These are phyloP conservation scores for Cutaneotrichosporon cyanovorans DNA, from an alignment of 1,284 basidiomycete genomes.

Conservation along the genomic window DNA sequence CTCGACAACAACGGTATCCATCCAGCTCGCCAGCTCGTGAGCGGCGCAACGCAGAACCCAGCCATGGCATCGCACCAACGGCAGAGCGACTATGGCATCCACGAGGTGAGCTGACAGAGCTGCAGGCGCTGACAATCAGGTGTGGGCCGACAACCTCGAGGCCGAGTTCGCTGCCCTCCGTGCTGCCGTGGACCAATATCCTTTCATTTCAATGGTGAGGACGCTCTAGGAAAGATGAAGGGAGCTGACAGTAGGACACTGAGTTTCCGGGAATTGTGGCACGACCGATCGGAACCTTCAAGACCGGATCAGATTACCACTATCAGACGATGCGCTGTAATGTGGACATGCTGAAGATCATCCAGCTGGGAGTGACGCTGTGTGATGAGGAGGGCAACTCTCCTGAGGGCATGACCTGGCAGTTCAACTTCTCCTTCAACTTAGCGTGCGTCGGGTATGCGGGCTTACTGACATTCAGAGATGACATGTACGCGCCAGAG, in stretches of 20 bases:
- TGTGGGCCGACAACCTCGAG: constrained; percentile 92
- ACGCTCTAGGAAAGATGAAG: not conserved
- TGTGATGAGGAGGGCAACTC: constrained; percentile 88
- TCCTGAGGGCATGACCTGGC: constrained; percentile 91
- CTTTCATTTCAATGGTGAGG: constrained; percentile 88
- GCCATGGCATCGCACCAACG: constrained; percentile 7
- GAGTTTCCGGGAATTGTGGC: constrained; percentile 99
- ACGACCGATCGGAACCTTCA: constrained; percentile 90
- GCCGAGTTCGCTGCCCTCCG: constrained; percentile 82
- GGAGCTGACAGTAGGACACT: constrained; percentile 62
- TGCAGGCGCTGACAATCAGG: constrained; percentile 40
- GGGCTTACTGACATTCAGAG: constrained; percentile 49
- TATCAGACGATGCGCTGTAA: constrained; percentile 99
- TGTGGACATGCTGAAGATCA: constrained; percentile 95
- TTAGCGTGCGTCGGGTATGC: constrained; percentile 56
- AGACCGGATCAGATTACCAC: constrained; percentile 95
- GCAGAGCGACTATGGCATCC: constrained; percentile 34
- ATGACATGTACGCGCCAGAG: constrained; percentile 97
- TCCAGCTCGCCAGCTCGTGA: not conserved
- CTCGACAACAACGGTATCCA: not conserved
- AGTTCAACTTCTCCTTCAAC: constrained; percentile 97
- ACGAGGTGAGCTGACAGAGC: constrained; percentile 28
- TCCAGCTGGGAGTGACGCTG: constrained; percentile 92
- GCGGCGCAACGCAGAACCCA: not conserved
- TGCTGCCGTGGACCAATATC: constrained; percentile 78